A percentile compares a stretch with the other conserved stretches of the same genome.
Conservation (phyloP, 2,329 filamentous ascomycete species). For the Stemphylium vesicarium region DNA sequence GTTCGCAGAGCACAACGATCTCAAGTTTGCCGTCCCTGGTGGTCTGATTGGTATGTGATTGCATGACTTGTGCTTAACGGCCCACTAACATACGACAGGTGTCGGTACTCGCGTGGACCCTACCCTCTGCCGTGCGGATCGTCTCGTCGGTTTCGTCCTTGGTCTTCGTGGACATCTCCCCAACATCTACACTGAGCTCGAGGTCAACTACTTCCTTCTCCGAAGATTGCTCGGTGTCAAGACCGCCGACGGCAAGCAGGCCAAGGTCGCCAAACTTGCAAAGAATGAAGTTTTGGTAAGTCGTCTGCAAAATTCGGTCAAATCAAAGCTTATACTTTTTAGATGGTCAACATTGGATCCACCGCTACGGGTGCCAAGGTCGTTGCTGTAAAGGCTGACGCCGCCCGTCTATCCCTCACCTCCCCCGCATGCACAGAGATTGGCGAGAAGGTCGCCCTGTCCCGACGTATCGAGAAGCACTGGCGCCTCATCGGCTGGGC, state of each 20-base stretch:
- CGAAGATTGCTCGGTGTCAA: conserved; percentile 94
- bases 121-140: conserved; percentile 97
- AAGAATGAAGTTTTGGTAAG: conserved; percentile 90
- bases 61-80: neutral
- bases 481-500: conserved; percentile 67
- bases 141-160: conserved; percentile 96
- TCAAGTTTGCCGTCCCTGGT: conserved; percentile 97
- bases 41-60: conserved; percentile 74
- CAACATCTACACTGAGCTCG: conserved; percentile 96
- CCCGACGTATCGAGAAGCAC: conserved; percentile 97
- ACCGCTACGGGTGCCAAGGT: conserved; percentile 98
- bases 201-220: conserved; percentile 97
- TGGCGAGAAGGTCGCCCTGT: conserved; percentile 96
- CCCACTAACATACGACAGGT: conserved; percentile 55
- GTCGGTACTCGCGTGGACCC: conserved; percentile 97
- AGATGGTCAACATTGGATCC: conserved; percentile 98
- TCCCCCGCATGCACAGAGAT: conserved; percentile 96
- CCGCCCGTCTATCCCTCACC: conserved; percentile 90
- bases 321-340: conserved; percentile 18
- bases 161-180: conserved; percentile 92
- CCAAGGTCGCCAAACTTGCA: conserved; percentile 96
- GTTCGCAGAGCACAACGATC: conserved; percentile 96
- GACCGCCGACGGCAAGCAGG: conserved; percentile 97
- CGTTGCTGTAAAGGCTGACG: conserved; percentile 95
- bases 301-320: neutral